Evolutionary conservation across 148 eudicot species (phyloP).

Genomic region (Silene uniflora): DNA sequence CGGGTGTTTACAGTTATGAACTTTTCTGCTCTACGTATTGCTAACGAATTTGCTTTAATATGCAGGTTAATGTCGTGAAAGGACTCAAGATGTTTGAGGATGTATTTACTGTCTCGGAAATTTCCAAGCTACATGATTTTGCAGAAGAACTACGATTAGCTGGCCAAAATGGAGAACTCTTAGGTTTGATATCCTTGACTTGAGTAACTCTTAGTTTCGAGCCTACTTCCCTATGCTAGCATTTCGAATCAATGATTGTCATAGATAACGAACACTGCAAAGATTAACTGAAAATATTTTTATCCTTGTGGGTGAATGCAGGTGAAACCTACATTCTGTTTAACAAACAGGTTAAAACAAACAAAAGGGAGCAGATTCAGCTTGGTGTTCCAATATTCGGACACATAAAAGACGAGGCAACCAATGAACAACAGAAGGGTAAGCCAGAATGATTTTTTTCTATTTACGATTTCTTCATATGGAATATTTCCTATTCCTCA

Average conservation of each 20-base stretch:
- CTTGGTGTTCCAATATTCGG: slow-evolving; percentile 84
- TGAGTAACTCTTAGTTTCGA: too few relatives aligned
- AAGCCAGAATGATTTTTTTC: slow-evolving; percentile 19
- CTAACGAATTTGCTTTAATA: not conserved
- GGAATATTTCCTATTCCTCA: too few relatives aligned
- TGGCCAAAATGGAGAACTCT: slow-evolving; percentile 88
- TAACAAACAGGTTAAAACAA: slow-evolving; percentile 79
- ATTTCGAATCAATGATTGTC: not conserved
- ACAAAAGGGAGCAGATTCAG: slow-evolving; percentile 89
- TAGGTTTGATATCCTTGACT: slow-evolving; percentile 45
- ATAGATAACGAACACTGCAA: not conserved
- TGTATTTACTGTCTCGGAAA: slow-evolving; percentile 62
- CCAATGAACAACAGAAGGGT: slow-evolving; percentile 47
- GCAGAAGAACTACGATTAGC: slow-evolving; percentile 73
- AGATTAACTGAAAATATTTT: not conserved
- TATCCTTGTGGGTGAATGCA: slow-evolving; percentile 24
- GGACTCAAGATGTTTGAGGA: slow-evolving; percentile 90
- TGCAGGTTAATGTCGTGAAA: slow-evolving; percentile 90
- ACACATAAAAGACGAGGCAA: slow-evolving; percentile 54
- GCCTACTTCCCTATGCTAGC: not conserved
- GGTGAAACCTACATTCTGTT: slow-evolving; percentile 85
- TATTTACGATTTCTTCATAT: not conserved
- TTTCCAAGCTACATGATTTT: slow-evolving; percentile 58
- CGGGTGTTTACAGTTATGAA: not conserved
- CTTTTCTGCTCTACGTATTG: not conserved